These are phyloP conservation scores for Plectosphaerella sp. DNA, from an alignment of 2,329 filamentous ascomycete genomes.

Conservation along the genomic window DNA sequence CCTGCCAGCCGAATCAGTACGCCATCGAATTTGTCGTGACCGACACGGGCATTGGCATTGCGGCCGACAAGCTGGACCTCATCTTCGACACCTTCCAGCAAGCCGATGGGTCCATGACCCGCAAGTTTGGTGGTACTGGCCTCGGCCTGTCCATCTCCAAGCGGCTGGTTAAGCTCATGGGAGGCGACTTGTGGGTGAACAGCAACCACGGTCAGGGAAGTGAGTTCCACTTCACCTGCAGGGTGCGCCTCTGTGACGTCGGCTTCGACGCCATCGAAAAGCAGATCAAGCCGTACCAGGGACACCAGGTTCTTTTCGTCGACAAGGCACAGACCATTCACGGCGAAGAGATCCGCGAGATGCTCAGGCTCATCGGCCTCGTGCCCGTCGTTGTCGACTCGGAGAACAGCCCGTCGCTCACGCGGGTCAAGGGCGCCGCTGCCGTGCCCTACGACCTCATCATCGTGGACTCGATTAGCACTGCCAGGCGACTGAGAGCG, in stretches of 20 bases:
- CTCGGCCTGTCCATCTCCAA: constrained; percentile 94
- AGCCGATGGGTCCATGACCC: constrained; percentile 92
- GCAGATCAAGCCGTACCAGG: constrained; percentile 84
- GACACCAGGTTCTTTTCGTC: constrained; percentile 89
- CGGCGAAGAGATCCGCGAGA: constrained; percentile 69
- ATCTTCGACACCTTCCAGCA: constrained; percentile 99
- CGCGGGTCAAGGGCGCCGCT: constrained; percentile 46
- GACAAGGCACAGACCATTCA: constrained; percentile 82
- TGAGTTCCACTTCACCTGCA: constrained; percentile 94
- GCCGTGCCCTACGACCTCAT: constrained; percentile 86
- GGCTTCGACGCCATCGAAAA: constrained; percentile 75
- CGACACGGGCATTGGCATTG: constrained; percentile 95
- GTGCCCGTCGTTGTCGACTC: constrained; percentile 80
- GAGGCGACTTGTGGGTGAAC: constrained; percentile 92
- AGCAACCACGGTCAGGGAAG: constrained; percentile 89
- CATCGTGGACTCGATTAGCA: constrained; percentile 89
- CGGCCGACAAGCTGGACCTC: constrained; percentile 88
- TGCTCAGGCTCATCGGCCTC: constrained; percentile 75
- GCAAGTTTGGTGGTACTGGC: constrained; percentile 93
- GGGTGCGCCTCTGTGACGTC: constrained; percentile 77
- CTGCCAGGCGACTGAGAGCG: constrained; percentile 76
- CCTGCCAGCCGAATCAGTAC: constrained; percentile 71
- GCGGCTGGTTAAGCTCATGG: constrained; percentile 91
- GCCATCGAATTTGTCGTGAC: constrained; percentile 94
- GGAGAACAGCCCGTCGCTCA: constrained; percentile 60